Evolutionary conservation across 148 eudicot species (phyloP), one percentile per base, ranked within the genome.

Genomic region (Selenicereus undatus): DNA sequence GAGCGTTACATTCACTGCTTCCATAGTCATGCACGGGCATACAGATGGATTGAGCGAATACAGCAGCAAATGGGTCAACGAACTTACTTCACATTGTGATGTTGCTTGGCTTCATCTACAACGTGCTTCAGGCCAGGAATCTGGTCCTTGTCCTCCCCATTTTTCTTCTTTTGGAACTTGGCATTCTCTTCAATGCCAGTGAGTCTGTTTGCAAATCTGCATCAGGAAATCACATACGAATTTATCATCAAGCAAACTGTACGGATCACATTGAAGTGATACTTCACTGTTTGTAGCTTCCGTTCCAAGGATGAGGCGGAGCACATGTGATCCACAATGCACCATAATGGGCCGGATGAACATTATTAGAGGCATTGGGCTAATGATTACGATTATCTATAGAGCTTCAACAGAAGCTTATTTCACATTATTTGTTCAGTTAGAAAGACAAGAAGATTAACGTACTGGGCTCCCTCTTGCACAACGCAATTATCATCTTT

Each of bases 401-500:
- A 24, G 0, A 43, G 35, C 32, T 48, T 74, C 76, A 26, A 3
- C 35, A 66, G 12, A 14, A 27, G 11, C 11, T 24, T 24, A 24
- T 64, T 66, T 9, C 35, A 13, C 71, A 66, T 24, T 16, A 32
- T 35, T 70, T 52, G 16, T 43, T 26, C 8, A 73, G 9, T 58
- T 42, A 48, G 71, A 75, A 30, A 16, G 1, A 71, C 60, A 24
- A 77, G 75, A 73, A 26, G 58, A 62, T 54, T 71, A 65, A 84
- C 94, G 92, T 92, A 95, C 99, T 95, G 97, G 78, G 99, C 95
- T 45, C 99, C 99, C 84, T 95, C 97, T 89, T 96, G 98, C 70
- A 93, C 97, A 79, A 89, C 91, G 80, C 88, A 86, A 56, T 83
- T 80, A 5, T 78, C 77, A 71, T 88, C 81, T 20, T 79, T 90